Percentiles rank a stretch among this genome's conserved stretches.
These are phyloP conservation scores for Boletus reticulatus DNA, from an alignment of 768 basidiomycete species.

Conservation along the genomic window DNA sequence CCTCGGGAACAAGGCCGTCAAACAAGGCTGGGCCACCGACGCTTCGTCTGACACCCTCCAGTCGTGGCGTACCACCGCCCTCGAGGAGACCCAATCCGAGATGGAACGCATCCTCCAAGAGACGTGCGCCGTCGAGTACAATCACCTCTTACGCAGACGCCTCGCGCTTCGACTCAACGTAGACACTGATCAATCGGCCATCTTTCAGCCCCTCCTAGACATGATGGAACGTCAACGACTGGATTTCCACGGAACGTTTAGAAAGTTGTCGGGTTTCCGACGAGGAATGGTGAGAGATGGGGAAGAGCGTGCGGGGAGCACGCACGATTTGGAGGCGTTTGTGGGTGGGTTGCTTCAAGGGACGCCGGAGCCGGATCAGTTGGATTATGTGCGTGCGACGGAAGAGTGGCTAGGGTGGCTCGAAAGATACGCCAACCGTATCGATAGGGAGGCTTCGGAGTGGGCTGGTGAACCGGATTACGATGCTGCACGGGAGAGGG, in stretches of 20 bases:
- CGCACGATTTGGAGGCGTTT: slow-evolving; percentile 36
- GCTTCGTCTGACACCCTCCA: slow-evolving; percentile 51
- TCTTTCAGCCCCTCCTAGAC: slow-evolving; percentile 70
- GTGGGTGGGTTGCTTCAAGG: slow-evolving; percentile 44
- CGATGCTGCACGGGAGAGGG: slow-evolving; percentile 47
- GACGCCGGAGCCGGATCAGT: slow-evolving; percentile 44
- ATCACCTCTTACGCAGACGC: slow-evolving; percentile 70
- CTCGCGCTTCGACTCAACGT: slow-evolving; percentile 67
- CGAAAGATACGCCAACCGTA: slow-evolving; percentile 54
- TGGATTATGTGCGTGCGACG: slow-evolving; percentile 45
- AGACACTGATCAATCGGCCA: slow-evolving; percentile 52
- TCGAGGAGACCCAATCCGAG: slow-evolving; percentile 52
- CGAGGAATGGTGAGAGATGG: slow-evolving; percentile 34
- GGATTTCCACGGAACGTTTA: slow-evolving; percentile 90
- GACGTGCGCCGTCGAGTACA: slow-evolving; percentile 63
- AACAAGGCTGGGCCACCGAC: slow-evolving; percentile 62
- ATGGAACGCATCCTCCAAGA: slow-evolving; percentile 61
- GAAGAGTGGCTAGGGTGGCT: slow-evolving; percentile 65
- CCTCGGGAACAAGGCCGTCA: slow-evolving; percentile 44
- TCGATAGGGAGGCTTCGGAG: slow-evolving; percentile 48
- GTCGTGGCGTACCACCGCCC: slow-evolving; percentile 59
- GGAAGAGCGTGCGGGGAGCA: slow-evolving; percentile 2
- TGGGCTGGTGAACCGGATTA: slow-evolving; percentile 41
- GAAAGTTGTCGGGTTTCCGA: slow-evolving; percentile 63
- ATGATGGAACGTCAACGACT: slow-evolving; percentile 70